phyloP scores from a whole-genome alignment of 805 yeast genomes.

The Naumovozyma baii region DNA sequence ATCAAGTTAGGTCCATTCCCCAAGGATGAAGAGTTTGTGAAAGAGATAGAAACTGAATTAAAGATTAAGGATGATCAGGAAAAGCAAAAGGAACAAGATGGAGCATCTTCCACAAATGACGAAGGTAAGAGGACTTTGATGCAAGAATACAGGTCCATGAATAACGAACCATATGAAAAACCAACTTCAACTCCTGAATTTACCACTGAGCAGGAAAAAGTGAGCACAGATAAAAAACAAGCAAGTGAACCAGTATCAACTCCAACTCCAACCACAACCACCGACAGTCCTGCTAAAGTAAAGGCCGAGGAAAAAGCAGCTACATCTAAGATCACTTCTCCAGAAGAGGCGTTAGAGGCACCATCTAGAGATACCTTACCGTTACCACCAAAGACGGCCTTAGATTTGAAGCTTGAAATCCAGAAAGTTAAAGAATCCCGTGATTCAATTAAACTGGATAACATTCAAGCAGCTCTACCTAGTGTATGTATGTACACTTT shows the following conservation, averaged over 20 bases:
- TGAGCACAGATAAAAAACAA: constrained; percentile 1
- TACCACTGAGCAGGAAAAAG: constrained; percentile 6
- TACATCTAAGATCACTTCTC: neutral
- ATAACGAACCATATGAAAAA: constrained; percentile 32
- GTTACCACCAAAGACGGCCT: constrained; percentile 70
- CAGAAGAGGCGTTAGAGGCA: constrained; percentile 36
- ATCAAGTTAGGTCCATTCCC: constrained; percentile 81
- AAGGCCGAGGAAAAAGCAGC: neutral
- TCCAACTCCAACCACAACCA: constrained; percentile 19
- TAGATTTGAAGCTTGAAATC: constrained; percentile 73
- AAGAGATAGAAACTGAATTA: constrained; percentile 77
- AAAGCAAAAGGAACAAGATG: constrained; percentile 27
- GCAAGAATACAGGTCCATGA: constrained; percentile 55
- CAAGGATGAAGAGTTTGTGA: constrained; percentile 70
- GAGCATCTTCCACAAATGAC: neutral
- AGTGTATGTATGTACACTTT: constrained; percentile 97
- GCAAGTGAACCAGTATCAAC: constrained; percentile 7
- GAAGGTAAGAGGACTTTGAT: constrained; percentile 37
- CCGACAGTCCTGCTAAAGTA: neutral
- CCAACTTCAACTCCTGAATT: constrained; percentile 1
- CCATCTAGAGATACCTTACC: constrained; percentile 75
- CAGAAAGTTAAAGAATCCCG: constrained; percentile 74
- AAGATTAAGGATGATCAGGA: constrained; percentile 67
- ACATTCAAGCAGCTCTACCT: constrained; percentile 73
- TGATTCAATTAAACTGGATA: constrained; percentile 56